Evolutionary conservation across 768 basidiomycete species (phyloP), one percentile per base, ranked within the genome.

Genomic region (Boletus rufocinnamomeus): DNA sequence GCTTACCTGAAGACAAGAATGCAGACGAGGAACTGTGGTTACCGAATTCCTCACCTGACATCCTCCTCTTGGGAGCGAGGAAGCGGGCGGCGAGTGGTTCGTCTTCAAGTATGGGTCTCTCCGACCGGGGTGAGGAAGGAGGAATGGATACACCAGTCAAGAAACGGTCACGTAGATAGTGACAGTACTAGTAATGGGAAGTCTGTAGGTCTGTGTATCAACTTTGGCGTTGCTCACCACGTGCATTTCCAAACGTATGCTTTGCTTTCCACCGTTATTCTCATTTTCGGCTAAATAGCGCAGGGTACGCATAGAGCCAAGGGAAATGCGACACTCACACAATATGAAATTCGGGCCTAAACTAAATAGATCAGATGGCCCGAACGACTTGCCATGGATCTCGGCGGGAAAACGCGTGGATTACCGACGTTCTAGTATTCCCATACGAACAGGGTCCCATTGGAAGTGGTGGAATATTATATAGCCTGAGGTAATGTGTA

Each of bases 21-120:
- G 73, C 69, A 8, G 74, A 75, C 11, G 81, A 79, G 21, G 77
- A 79, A 23, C 75, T 78, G 66, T 71, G 74, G 65, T 65, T 81
- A 21, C 74, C 77, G 17, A 54, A 47, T 28, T 77, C 75, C 35
- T 81, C 80, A 10, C 82, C 80, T 1, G 76, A 78, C 58, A 57
- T 80, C 11, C 59, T 79, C 7, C 65, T 78, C 2, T 59, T 81
- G 17, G 56, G 62, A 40, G 2, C 46, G 34, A 62, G 65, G 57
- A 71, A 72, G 38, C 72, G 71, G n/a, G 34, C 57, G 7, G 57
- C 62, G 45, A 67, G 71, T 30, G 59, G 61, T 27, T 68, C 67
- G 30, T 72, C 71, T 0, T 71, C 69, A 2, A 69, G 68, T n/a
- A 51, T 54, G 28, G 64, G 63, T 13, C 50, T 58, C 47, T 64